phyloP scores from a whole-genome alignment of 169 alveolate species.

The Cryptosporidium bovis region DNA sequence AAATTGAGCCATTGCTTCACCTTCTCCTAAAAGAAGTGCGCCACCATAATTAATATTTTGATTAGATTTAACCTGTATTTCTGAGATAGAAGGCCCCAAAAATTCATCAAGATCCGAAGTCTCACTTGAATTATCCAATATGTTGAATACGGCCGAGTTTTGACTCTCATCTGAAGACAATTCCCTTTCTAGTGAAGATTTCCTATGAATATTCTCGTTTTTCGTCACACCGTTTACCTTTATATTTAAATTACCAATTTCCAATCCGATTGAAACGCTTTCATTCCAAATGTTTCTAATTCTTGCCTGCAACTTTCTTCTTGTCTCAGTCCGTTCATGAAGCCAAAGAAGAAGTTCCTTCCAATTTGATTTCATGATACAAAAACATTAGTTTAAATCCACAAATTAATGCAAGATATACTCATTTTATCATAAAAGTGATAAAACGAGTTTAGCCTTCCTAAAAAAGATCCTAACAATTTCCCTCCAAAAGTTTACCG shows the following conservation, averaged over 20 bases:
- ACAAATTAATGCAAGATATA: neutral
- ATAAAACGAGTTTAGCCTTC: neutral
- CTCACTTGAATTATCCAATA: neutral
- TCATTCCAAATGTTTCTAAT: constrained; percentile 31
- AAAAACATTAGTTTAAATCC: too few species aligned
- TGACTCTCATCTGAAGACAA: constrained; percentile 15
- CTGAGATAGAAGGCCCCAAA: constrained; percentile 32
- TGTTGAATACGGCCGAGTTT: neutral
- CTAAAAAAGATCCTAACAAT: too few species aligned
- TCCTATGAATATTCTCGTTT: neutral
- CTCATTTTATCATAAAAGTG: neutral
- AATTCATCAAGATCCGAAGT: neutral
- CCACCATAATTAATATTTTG: constrained; percentile 75
- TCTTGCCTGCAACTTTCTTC: constrained; percentile 10
- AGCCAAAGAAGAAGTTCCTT: constrained; percentile 15
- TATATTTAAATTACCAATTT: neutral
- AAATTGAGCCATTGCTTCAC: constrained; percentile 88
- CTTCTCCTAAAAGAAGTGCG: constrained; percentile 83
- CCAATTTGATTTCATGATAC: neutral
- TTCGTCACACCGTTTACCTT: too few species aligned
- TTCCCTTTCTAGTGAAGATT: constrained; percentile 61
- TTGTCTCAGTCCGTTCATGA: constrained; percentile 45
- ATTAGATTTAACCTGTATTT: constrained; percentile 10
- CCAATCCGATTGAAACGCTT: neutral
- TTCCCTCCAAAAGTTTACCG: too few species aligned